A percentile compares a stretch with the other conserved stretches of the same genome.
These are phyloP conservation scores for Pyrus communis DNA, from an alignment of 306 rosid genomes.

Conservation along the genomic window DNA sequence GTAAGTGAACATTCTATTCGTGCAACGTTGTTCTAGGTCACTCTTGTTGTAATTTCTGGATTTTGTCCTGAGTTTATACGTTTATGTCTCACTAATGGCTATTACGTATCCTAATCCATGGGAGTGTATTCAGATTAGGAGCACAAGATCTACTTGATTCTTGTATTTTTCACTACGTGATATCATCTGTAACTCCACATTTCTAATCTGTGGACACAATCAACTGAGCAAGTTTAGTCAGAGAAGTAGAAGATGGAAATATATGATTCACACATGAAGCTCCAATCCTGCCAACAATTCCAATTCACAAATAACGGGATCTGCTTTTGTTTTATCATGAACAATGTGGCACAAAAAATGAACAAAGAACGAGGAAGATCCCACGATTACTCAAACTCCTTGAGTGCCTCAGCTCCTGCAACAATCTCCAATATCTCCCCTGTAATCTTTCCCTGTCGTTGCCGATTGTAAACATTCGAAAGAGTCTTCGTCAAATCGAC, in stretches of 20 bases:
- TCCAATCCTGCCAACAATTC: neutral
- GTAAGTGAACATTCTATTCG: too few relatives aligned
- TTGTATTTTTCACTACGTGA: neutral
- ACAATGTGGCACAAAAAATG: neutral
- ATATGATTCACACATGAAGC: neutral
- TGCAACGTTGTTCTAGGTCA: neutral
- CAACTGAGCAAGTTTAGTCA: neutral
- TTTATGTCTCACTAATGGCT: neutral
- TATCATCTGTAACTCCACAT: neutral
- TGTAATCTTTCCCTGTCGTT: slow-evolving; percentile 71
- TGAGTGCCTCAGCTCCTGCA: slow-evolving; percentile 70
- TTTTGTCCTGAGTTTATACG: neutral
- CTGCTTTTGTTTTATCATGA: neutral
- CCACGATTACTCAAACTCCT: slow-evolving; percentile 27
- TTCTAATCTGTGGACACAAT: neutral
- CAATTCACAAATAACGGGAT: neutral
- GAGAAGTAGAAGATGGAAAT: neutral
- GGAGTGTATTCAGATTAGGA: neutral
- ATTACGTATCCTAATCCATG: neutral
- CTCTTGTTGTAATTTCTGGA: neutral
- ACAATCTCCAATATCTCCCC: slow-evolving; percentile 78
- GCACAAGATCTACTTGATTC: neutral
- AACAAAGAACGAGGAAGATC: neutral
- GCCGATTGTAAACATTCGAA: slow-evolving; percentile 39
- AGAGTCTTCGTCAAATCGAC: slow-evolving; percentile 55